These are phyloP conservation scores for Nicotiana tabacum DNA, from an alignment of 257 asterid genomes.

Conservation along the genomic window DNA sequence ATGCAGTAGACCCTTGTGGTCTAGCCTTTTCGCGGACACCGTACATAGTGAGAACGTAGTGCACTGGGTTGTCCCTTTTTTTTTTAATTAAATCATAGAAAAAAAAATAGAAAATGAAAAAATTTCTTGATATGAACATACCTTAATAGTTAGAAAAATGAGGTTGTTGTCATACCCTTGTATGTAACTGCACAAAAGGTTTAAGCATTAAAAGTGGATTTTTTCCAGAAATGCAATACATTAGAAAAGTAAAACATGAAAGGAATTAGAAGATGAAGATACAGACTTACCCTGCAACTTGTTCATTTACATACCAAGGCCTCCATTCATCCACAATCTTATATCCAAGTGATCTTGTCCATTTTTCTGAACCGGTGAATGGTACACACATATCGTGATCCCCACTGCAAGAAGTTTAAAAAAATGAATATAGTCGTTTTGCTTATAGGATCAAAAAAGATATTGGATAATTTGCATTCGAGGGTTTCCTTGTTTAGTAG, in stretches of 20 bases:
- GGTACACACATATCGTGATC: slow-evolving; percentile 99
- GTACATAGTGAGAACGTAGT: too few species aligned
- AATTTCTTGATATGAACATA: slow-evolving; percentile 15
- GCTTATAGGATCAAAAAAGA: background rate
- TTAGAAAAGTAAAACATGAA: background rate
- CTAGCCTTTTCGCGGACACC: accelerated
- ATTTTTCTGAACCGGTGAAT: slow-evolving; percentile 78
- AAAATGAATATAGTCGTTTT: background rate
- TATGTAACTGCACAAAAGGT: slow-evolving; percentile 40
- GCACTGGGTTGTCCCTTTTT: too few species aligned
- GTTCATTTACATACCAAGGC: slow-evolving; percentile 63
- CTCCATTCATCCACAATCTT: slow-evolving; percentile 71
- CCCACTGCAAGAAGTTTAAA: slow-evolving; percentile 46
- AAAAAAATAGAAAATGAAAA: background rate
- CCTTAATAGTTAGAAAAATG: slow-evolving; percentile 83
- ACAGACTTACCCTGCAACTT: slow-evolving; percentile 73
- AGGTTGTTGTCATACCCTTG: slow-evolving; percentile 81
- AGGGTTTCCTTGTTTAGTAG: too few species aligned
- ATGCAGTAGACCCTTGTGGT: too few species aligned
- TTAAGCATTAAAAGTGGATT: background rate
- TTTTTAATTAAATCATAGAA: background rate
- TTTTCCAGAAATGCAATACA: background rate
- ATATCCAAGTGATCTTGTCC: slow-evolving; percentile 88
- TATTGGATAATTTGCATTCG: background rate
- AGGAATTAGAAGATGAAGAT: background rate